Conservation (phyloP, 1,284 basidiomycete genomes). For the Leccinum ponderosum region DNA sequence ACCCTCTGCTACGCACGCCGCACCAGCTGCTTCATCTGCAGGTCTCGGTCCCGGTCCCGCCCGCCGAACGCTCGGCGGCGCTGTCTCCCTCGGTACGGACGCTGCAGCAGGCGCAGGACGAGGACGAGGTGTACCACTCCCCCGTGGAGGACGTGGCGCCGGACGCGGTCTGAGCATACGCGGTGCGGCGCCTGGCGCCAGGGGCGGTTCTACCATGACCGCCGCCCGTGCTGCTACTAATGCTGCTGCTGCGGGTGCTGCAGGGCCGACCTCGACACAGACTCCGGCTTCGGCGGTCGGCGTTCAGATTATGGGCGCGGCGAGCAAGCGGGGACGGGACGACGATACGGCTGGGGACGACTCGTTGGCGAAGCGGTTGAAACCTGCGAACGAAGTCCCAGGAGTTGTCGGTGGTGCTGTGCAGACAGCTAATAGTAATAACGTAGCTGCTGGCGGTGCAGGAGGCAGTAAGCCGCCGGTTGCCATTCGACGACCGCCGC, state of each 20-base stretch:
- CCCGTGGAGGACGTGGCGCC: slow-evolving; percentile 35
- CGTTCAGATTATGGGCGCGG: slow-evolving; percentile 68
- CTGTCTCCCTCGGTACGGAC: slow-evolving; percentile 25
- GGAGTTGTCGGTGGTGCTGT: not conserved
- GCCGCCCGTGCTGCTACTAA: not conserved
- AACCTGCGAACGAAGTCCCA: slow-evolving; percentile 44
- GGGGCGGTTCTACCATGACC: not conserved
- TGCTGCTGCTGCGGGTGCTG: not conserved
- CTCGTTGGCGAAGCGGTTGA: slow-evolving; percentile 69
- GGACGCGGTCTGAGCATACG: slow-evolving; percentile 38
- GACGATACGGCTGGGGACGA: slow-evolving; percentile 52
- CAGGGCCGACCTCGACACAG: not conserved
- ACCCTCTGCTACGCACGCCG: slow-evolving; percentile 1
- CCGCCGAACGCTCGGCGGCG: slow-evolving; percentile 30
- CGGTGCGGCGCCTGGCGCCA: slow-evolving; percentile 39
- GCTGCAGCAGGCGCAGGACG: slow-evolving; percentile 17
- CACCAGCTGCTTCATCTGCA: slow-evolving; percentile 12
- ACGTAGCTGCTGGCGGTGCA: not conserved
- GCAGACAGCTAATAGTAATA: slow-evolving; percentile 20
- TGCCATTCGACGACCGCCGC: slow-evolving; percentile 33
- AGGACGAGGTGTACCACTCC: slow-evolving; percentile 32
- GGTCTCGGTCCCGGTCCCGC: slow-evolving; percentile 8
- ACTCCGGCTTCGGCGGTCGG: slow-evolving; percentile 13
- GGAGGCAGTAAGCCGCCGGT: slow-evolving; percentile 34
- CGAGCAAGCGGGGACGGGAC: slow-evolving; percentile 66